These are phyloP conservation scores for Dillenia turbinata DNA, from an alignment of 164 flowering plant genomes.

Conservation along the genomic window DNA sequence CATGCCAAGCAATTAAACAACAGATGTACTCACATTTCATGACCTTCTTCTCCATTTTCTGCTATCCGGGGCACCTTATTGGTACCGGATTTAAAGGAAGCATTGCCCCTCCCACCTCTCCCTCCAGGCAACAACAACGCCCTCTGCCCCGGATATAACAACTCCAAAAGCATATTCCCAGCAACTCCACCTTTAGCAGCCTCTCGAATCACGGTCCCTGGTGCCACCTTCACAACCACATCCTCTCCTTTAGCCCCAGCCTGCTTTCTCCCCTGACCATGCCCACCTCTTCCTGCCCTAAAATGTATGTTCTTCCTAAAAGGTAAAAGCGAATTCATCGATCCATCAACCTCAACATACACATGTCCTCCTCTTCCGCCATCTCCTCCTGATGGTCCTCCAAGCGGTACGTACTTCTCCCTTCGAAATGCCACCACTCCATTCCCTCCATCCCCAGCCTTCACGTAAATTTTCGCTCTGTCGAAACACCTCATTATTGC, in stretches of 20 bases:
- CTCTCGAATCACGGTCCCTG: constrained; percentile 86
- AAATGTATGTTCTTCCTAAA: constrained; percentile 78
- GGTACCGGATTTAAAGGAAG: constrained; percentile 76
- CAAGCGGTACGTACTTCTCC: constrained; percentile 87
- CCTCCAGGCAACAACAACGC: constrained; percentile 90
- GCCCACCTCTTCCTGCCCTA: constrained; percentile 81
- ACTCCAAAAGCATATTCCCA: constrained; percentile 65
- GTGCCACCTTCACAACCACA: constrained; percentile 86
- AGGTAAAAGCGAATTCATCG: constrained; percentile 90
- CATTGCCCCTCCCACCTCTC: constrained; percentile 95
- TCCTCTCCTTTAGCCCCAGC: constrained; percentile 90
- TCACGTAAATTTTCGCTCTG: constrained; percentile 74
- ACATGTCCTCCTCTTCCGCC: constrained; percentile 96
- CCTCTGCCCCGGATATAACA: constrained; percentile 76
- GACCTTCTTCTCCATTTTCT: constrained; percentile 92
- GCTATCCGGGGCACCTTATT: constrained; percentile 94
- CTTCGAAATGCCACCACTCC: constrained; percentile 94
- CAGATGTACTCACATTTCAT: constrained; percentile 68
- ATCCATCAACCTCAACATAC: constrained; percentile 76
- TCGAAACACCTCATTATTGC: constrained; percentile 98
- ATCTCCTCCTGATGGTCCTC: constrained; percentile 97
- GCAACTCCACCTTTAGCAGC: constrained; percentile 31
- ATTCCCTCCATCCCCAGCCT: constrained; percentile 92
- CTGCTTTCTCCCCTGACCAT: constrained; percentile 77
- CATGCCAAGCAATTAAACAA: neutral